Percentiles rank a stretch among this genome's conserved stretches.
Evolutionary conservation across 2,329 filamentous ascomycete genomes (phyloP).

Genomic region (Penicillium hordei): DNA sequence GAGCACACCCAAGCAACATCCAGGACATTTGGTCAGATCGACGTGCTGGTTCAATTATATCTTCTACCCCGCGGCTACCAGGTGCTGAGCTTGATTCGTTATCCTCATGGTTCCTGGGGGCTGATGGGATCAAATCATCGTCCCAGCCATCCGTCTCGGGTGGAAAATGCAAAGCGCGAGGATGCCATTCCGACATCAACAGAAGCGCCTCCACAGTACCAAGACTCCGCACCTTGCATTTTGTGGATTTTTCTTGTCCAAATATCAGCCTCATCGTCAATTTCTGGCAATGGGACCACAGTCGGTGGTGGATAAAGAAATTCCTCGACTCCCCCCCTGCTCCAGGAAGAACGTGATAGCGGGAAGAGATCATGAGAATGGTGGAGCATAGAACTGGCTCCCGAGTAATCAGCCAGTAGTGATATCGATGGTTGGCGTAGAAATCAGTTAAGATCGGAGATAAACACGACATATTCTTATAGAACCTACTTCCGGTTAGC

Average conservation of each 20-base stretch:
- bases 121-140: constrained; percentile 50
- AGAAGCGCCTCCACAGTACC: constrained; percentile 56
- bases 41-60: constrained; percentile 56
- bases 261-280: constrained; percentile 55
- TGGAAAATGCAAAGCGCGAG: constrained; percentile 55
- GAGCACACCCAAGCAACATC: constrained; percentile 57
- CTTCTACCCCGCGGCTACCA: constrained; percentile 51
- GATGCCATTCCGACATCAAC: constrained; percentile 59
- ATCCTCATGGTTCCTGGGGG: constrained; percentile 35
- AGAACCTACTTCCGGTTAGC: constrained; percentile 39
- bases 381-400: constrained; percentile 56
- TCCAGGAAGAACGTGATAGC: constrained; percentile 49
- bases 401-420: constrained; percentile 50
- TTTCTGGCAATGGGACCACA: constrained; percentile 57
- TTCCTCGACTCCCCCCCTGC: constrained; percentile 49
- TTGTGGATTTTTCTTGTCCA: constrained; percentile 54
- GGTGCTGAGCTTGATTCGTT: constrained; percentile 28
- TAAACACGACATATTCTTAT: constrained; percentile 52
- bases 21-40: constrained; percentile 60
- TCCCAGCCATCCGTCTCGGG: constrained; percentile 58
- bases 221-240: constrained; percentile 50
- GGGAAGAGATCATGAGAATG: constrained; percentile 57
- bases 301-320: constrained; percentile 54
- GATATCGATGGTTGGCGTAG: constrained; percentile 51
- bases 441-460: constrained; percentile 54